Evolutionary conservation across 441 rosid species (phyloP).

Genomic region (Melastoma candidum): DNA sequence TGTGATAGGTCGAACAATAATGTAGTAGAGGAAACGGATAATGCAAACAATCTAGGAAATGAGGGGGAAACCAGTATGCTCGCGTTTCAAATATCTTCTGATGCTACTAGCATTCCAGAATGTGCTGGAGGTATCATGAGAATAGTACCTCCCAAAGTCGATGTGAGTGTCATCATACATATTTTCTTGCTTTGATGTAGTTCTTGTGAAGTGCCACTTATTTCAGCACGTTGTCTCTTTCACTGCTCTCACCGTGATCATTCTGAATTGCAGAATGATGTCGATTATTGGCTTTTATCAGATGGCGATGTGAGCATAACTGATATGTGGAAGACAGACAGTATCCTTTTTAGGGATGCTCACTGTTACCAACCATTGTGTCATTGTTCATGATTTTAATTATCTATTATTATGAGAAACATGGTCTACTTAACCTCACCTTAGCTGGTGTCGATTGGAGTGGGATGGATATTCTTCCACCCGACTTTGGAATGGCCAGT

Average conservation of each 20-base stretch:
- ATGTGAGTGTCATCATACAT: conserved; percentile 39
- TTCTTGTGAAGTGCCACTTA: too few relatives aligned
- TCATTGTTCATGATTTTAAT: neutral
- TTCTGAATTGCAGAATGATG: conserved; percentile 49
- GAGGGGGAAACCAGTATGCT: conserved; percentile 30
- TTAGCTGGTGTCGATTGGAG: conserved; percentile 69
- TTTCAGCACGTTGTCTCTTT: too few relatives aligned
- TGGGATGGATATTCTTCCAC: conserved; percentile 26
- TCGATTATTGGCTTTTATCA: conserved; percentile 88
- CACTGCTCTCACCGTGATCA: too few relatives aligned
- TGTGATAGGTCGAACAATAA: conserved; percentile 50
- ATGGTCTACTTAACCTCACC: conserved; percentile 33
- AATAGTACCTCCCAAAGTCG: conserved; percentile 64
- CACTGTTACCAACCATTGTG: neutral
- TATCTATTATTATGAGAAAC: neutral
- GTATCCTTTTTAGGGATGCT: conserved; percentile 47
- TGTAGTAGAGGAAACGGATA: conserved; percentile 27
- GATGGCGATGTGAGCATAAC: conserved; percentile 80
- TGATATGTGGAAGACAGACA: conserved; percentile 78
- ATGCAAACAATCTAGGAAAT: conserved; percentile 26
- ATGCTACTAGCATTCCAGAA: conserved; percentile 54
- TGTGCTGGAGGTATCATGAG: conserved; percentile 73
- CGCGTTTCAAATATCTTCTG: conserved; percentile 32
- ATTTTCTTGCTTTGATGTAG: too few relatives aligned
- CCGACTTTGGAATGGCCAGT: conserved; percentile 50